These are phyloP conservation scores for Aureobasidium sp. DNA, from an alignment of 2,329 filamentous ascomycete genomes.

Conservation along the genomic window DNA sequence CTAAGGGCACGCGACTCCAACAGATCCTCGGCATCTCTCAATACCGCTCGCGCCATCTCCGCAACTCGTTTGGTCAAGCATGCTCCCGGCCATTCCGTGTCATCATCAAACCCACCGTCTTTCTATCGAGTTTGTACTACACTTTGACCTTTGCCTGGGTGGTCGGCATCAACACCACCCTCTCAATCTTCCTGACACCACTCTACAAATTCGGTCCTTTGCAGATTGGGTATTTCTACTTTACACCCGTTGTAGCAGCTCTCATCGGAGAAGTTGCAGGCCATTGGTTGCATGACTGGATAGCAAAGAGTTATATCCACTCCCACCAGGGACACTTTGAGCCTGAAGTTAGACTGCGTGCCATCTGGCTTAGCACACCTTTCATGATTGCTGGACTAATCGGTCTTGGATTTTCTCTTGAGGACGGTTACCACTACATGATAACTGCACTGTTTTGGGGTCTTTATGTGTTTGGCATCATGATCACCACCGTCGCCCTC, in stretches of 20 bases:
- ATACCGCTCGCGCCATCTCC: constrained; percentile 21
- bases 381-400: constrained; percentile 45
- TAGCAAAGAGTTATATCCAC: constrained; percentile 11
- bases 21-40: constrained; percentile 32
- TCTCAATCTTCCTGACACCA: constrained; percentile 26
- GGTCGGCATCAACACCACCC: constrained; percentile 21
- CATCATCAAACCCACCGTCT: constrained; percentile 32
- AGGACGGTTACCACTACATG: constrained; percentile 45
- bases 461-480: constrained; percentile 48
- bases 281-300: constrained; percentile 48
- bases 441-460: constrained; percentile 43
- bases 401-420: constrained; percentile 45
- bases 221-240: constrained; percentile 50
- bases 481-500: constrained; percentile 46
- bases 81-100: constrained; percentile 30
- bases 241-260: constrained; percentile 48
- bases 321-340: constrained; percentile 46
- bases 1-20: constrained; percentile 24
- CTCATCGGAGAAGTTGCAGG: constrained; percentile 47
- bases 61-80: constrained; percentile 29
- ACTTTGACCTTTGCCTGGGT: constrained; percentile 27
- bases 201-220: constrained; percentile 33
- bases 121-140: constrained; percentile 32
- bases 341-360: constrained; percentile 47
- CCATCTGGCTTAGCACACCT: constrained; percentile 40